These are phyloP conservation scores for Malassezia dermatis DNA, from an alignment of 1,284 basidiomycete genomes.

Conservation along the genomic window DNA sequence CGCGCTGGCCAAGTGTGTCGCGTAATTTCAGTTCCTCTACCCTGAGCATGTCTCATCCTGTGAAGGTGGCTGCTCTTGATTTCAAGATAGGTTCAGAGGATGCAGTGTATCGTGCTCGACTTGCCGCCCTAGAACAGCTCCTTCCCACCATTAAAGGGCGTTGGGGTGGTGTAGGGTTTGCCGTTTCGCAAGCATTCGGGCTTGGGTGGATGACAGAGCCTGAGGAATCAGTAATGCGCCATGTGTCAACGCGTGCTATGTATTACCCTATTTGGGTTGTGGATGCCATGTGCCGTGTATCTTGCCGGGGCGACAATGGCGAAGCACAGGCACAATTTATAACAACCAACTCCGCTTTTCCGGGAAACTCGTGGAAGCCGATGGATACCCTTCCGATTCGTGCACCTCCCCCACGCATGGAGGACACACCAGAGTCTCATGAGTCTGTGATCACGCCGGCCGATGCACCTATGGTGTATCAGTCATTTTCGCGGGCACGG, in stretches of 20 bases:
- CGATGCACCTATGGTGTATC: slow-evolving; percentile 9
- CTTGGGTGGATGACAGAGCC: slow-evolving; percentile 11
- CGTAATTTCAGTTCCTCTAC: not conserved
- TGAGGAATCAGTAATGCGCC: slow-evolving; percentile 13
- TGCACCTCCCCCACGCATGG: slow-evolving; percentile 1
- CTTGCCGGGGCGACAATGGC: slow-evolving; percentile 13
- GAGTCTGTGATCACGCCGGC: not conserved
- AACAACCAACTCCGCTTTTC: slow-evolving; percentile 10
- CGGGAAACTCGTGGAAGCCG: slow-evolving; percentile 13
- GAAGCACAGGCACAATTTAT: slow-evolving; percentile 10
- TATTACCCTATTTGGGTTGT: slow-evolving; percentile 13
- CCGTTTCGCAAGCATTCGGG: slow-evolving; percentile 7
- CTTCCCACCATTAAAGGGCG: slow-evolving; percentile 15
- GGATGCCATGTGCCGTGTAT: slow-evolving; percentile 8
- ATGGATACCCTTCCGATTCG: slow-evolving; percentile 10
- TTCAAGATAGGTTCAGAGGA: slow-evolving; percentile 7
- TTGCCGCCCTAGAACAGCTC: slow-evolving; percentile 15
- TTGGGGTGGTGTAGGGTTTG: slow-evolving; percentile 11
- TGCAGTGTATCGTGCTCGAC: slow-evolving; percentile 14
- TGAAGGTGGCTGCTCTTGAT: slow-evolving; percentile 7
- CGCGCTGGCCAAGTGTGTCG: not conserved
- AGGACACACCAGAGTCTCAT: not conserved
- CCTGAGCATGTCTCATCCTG: not conserved
- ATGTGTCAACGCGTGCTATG: slow-evolving; percentile 5
- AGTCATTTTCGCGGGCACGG: slow-evolving; percentile 1